phyloP scores from a whole-genome alignment of 768 basidiomycete species.

The Suillus clintonianus region DNA sequence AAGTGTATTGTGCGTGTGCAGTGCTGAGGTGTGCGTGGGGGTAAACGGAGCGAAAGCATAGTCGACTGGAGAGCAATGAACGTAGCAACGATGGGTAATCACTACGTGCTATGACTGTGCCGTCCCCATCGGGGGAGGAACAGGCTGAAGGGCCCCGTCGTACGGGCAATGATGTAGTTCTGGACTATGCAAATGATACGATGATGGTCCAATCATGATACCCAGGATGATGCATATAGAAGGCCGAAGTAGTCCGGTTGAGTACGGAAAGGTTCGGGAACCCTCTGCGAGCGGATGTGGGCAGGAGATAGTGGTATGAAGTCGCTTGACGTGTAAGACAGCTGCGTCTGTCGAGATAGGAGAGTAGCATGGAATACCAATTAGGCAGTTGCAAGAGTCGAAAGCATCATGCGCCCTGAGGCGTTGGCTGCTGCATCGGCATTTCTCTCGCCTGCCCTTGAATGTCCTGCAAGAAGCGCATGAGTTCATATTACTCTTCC shows the following conservation, averaged over 20 bases:
- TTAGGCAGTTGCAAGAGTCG: neutral
- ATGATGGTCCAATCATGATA: neutral
- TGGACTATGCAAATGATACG: conserved; percentile 3
- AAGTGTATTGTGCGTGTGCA: conserved; percentile 7
- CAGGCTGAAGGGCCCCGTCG: neutral
- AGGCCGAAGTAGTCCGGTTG: neutral
- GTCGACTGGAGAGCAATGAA: neutral
- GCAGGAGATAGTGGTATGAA: neutral
- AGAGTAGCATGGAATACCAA: neutral
- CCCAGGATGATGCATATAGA: neutral
- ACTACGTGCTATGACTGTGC: neutral
- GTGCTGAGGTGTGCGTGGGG: conserved; percentile 2
- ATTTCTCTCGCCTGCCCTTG: conserved; percentile 66
- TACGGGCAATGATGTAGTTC: neutral
- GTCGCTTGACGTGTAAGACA: neutral
- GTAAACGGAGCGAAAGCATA: conserved; percentile 1
- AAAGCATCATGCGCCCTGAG: conserved; percentile 56
- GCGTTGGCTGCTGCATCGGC: conserved; percentile 72
- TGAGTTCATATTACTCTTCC: conserved; percentile 1
- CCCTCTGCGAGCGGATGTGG: neutral
- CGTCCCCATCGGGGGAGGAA: neutral
- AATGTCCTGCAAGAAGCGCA: conserved; percentile 46
- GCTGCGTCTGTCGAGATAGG: neutral
- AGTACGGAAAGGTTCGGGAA: neutral
- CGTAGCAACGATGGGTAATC: neutral